These are phyloP conservation scores for Xylaria venustula DNA, from an alignment of 495 filamentous ascomycete genomes.

Conservation along the genomic window DNA sequence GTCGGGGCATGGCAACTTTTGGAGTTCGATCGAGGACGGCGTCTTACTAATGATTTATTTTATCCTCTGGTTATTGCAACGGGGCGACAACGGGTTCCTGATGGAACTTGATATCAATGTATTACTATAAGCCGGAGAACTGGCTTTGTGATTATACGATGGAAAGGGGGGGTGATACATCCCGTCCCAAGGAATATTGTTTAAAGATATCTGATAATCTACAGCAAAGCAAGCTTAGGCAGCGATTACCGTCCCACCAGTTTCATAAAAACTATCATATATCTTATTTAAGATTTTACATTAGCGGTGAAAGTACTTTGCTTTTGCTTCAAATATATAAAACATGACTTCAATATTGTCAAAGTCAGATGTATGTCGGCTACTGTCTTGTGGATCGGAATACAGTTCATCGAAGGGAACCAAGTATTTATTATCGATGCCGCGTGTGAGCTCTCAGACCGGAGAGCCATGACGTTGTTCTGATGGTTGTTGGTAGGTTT, in stretches of 20 bases:
- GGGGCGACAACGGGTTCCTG: neutral
- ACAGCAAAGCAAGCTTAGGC: neutral
- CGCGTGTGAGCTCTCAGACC: too few species aligned
- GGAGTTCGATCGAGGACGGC: neutral
- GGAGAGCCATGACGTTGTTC: too few species aligned
- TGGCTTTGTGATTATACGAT: constrained; percentile 4
- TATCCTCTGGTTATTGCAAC: too few species aligned
- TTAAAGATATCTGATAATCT: neutral
- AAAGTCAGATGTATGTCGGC: too few species aligned
- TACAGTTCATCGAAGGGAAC: too few species aligned
- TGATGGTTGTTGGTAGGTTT: neutral
- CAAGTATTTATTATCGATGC: too few species aligned
- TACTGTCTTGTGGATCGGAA: too few species aligned
- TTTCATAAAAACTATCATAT: neutral
- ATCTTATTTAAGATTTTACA: neutral
- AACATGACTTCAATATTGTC: too few species aligned
- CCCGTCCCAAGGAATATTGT: neutral
- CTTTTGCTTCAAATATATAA: too few species aligned
- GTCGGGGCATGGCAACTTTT: neutral
- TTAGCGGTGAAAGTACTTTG: neutral
- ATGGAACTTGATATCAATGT: neutral
- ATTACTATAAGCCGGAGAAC: neutral
- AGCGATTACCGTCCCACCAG: neutral
- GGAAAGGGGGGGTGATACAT: neutral
- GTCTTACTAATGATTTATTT: too few species aligned